Percentiles rank a stretch among this genome's conserved stretches.
Evolutionary conservation across 2,329 filamentous ascomycete genomes (phyloP).

Genomic region (Talaromyces piceae): DNA sequence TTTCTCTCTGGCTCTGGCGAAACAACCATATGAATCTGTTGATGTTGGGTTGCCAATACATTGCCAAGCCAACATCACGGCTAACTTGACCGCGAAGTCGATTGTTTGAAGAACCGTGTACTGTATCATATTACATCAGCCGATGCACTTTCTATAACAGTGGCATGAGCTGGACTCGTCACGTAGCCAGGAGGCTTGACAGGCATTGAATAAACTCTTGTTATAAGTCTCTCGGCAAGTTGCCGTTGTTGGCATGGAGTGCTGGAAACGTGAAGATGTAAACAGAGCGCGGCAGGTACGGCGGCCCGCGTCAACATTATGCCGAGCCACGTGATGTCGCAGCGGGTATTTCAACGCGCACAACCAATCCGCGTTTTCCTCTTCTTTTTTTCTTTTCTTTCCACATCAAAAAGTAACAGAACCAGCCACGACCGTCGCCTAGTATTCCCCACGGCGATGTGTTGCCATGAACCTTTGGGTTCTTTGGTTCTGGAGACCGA

Average conservation of each 20-base stretch:
- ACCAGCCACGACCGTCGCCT: conserved; percentile 64
- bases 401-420: conserved; percentile 55
- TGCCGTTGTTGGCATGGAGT: too few relatives aligned
- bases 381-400: conserved; percentile 36
- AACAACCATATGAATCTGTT: neutral
- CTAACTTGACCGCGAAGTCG: neutral
- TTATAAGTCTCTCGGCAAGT: too few relatives aligned
- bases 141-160: neutral
- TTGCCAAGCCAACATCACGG: neutral
- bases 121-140: neutral
- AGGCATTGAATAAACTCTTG: neutral
- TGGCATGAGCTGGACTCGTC: neutral
- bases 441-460: conserved; percentile 50
- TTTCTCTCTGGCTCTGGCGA: neutral
- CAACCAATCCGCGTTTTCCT: conserved; percentile 13
- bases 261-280: too few relatives aligned
- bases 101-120: neutral
- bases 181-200: neutral
- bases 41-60: neutral
- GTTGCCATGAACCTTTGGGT: conserved; percentile 57
- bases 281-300: neutral
- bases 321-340: conserved; percentile 23
- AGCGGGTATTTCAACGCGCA: conserved; percentile 14
- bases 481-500: conserved; percentile 59
- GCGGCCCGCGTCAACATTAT: conserved; percentile 11